phyloP scores from a whole-genome alignment of 2,329 filamentous ascomycete species.

The Trichoderma breve region DNA sequence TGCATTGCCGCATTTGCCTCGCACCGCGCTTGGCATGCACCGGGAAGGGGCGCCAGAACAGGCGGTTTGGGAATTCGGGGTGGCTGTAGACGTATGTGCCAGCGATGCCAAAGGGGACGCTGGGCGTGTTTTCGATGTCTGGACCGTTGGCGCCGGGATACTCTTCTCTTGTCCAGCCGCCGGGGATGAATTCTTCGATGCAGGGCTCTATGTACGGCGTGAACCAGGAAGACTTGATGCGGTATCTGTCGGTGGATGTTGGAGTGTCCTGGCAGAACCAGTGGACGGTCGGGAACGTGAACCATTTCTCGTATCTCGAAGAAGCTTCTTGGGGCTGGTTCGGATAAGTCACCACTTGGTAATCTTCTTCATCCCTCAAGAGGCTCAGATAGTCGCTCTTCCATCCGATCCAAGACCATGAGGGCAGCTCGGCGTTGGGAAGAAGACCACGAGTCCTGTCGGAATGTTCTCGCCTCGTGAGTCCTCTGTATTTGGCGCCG shows the following conservation, averaged over 20 bases:
- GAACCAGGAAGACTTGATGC: not conserved
- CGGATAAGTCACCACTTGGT: not conserved
- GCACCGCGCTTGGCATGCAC: not conserved
- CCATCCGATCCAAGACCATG: not conserved
- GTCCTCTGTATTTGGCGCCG: not conserved
- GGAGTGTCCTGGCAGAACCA: not conserved
- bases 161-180: not conserved
- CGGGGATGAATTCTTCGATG: not conserved
- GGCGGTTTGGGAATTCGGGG: not conserved
- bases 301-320: not conserved
- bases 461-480: not conserved
- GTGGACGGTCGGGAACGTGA: not conserved
- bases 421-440: not conserved
- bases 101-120: not conserved
- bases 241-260: not conserved
- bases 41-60: not conserved
- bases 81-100: not conserved
- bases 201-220: not conserved
- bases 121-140: not conserved
- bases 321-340: not conserved
- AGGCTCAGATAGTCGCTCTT: not conserved
- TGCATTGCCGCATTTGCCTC: not conserved
- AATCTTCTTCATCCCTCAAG: not conserved
- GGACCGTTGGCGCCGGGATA: not conserved
- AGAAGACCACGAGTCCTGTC: not conserved